Evolutionary conservation across 257 asterid species (phyloP).

Genomic region (Gardenia jasminoides): DNA sequence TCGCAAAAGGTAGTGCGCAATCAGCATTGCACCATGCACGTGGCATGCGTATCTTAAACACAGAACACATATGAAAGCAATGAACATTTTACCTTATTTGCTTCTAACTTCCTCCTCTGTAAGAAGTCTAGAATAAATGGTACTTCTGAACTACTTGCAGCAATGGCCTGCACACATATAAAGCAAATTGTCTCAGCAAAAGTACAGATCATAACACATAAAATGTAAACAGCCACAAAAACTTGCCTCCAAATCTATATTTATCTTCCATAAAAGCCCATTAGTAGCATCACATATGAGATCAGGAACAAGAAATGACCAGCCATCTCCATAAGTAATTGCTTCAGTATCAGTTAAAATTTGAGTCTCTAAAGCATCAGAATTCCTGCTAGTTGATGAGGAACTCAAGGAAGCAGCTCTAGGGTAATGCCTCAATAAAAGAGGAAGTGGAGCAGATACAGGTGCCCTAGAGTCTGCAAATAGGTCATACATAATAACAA

Average conservation of each 20-base stretch:
- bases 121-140: slow-evolving; percentile 74
- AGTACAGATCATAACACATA: slow-evolving; percentile 21
- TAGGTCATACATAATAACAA: slow-evolving; percentile 78
- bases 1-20: slow-evolving; percentile 2
- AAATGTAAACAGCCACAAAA: slow-evolving; percentile 16
- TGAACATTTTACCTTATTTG: slow-evolving; percentile 60
- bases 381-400: slow-evolving; percentile 39
- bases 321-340: slow-evolving; percentile 66
- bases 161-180: slow-evolving; percentile 64
- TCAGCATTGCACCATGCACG: neutral
- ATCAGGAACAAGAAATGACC: slow-evolving; percentile 89
- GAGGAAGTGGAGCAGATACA: slow-evolving; percentile 94
- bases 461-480: slow-evolving; percentile 74
- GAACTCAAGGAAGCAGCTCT: slow-evolving; percentile 47
- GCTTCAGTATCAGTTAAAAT: slow-evolving; percentile 45
- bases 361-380: slow-evolving; percentile 41
- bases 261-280: slow-evolving; percentile 78
- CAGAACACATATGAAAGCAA: neutral
- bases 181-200: slow-evolving; percentile 21
- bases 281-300: slow-evolving; percentile 70
- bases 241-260: slow-evolving; percentile 88
- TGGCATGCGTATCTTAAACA: neutral
- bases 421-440: slow-evolving; percentile 67
- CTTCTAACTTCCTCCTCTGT: slow-evolving; percentile 88
- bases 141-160: slow-evolving; percentile 91